phyloP scores from a whole-genome alignment of 2,329 filamentous ascomycete genomes.

The Neonectria neomacrospora region DNA sequence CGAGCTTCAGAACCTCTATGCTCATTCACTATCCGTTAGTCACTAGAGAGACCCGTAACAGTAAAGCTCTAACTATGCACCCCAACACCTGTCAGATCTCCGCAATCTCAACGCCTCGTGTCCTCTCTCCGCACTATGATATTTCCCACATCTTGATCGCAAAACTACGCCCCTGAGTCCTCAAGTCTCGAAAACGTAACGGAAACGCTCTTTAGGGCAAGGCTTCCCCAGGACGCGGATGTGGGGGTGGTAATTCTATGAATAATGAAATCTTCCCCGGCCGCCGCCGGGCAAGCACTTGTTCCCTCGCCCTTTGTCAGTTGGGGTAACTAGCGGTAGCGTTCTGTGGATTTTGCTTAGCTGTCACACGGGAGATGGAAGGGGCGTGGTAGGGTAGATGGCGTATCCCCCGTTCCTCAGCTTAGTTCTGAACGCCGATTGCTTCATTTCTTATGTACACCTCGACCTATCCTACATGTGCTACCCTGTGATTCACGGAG shows the following conservation, averaged over 20 bases:
- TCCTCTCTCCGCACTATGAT: background rate
- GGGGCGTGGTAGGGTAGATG: background rate
- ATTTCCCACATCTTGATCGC: background rate
- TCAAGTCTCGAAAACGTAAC: background rate
- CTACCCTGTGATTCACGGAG: background rate
- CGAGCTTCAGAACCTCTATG: background rate
- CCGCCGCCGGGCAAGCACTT: background rate
- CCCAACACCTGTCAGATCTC: background rate
- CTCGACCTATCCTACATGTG: background rate
- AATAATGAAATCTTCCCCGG: slow-evolving; percentile 7
- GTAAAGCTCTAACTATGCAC: background rate
- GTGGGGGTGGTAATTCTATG: background rate
- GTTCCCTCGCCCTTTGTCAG: background rate
- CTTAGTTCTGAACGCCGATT: background rate
- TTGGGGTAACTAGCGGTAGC: background rate
- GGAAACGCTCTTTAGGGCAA: background rate
- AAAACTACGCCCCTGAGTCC: background rate
- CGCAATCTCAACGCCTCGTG: background rate
- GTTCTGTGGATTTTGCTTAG: background rate
- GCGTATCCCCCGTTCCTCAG: background rate
- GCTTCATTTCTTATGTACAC: background rate
- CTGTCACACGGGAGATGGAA: background rate
- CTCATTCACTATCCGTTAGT: background rate
- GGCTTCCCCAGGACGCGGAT: background rate
- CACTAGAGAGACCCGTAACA: background rate